Base-by-base conservation (phyloP, 2,329 filamentous ascomycete species). In the Aspergillus sp. region DNA sequence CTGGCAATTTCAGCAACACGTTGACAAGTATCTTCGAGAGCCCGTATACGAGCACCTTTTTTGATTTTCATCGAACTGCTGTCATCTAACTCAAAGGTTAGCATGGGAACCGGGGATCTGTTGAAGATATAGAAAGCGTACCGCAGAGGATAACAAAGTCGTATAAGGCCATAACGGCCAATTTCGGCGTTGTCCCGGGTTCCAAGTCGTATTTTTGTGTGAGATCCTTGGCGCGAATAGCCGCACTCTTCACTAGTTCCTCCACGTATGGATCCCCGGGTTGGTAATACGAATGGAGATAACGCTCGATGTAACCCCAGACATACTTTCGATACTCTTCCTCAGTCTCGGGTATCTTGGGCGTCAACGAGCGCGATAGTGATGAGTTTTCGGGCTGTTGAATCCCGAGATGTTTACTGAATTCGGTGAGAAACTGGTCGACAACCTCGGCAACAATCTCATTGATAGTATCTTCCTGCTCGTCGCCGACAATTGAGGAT, bases 111-210 rank as follows among this genome's bases (percentile, higher is more conserved):
- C 1, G 5, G 3, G 41, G 5, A 4, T 25, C 12, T 55, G 8
- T 39, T 15, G n/a, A 13, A 15, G n/a, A 2, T 2, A 6, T 13
- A 4, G 3, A 30, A 21, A 13, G 25, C 38, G n/a, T 55, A 55
- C 53, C 53, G 32, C 53, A 55, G 2, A 55, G 53, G n/a, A 55
- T 55, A 6, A 47, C 53, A 38, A 55, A 55, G 30, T 55, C 53
- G 38, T 55, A 55, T 28, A 55, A 47, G 28, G 17, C 53, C 53
- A 55, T 55, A 7, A 55, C 21, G 23, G 23, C 53, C 39, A 55
- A 13, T 12, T 48, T 55, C 3, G 53, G 53, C 15, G 53, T 55
- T 4, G 47, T 25, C 5, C 32, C 39, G 6, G 21, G 23, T 9
- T 45, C 9, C 39, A 55, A 47, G 3, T 47, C 21, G 19, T 55